Conservation (phyloP, 495 filamentous ascomycete species). For the Hypoxylon intermedium region DNA sequence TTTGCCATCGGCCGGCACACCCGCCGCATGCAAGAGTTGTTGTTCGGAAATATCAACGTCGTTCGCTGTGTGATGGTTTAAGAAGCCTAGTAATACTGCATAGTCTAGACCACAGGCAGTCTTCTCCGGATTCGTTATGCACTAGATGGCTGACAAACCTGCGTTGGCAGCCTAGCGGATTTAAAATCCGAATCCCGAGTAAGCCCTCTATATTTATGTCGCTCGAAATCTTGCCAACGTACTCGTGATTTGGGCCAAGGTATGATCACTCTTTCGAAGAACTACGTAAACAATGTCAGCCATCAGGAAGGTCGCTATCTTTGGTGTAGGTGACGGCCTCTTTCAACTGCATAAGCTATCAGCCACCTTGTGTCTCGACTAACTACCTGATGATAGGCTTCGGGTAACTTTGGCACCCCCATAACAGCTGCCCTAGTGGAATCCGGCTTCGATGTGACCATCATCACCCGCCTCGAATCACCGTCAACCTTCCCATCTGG, state of each 20-base stretch:
- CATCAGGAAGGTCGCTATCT: constrained; percentile 50
- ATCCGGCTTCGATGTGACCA: constrained; percentile 57
- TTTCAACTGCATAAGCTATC: too few species aligned
- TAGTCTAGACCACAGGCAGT: too few species aligned
- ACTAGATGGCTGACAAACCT: too few species aligned
- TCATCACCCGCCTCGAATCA: constrained; percentile 53
- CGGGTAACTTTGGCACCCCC: constrained; percentile 59
- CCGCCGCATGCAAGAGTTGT: too few species aligned
- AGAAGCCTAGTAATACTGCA: too few species aligned
- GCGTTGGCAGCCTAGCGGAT: too few species aligned
- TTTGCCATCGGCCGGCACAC: too few species aligned
- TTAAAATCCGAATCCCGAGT: too few species aligned
- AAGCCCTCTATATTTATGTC: too few species aligned
- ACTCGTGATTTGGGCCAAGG: not conserved
- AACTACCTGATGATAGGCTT: constrained; percentile 48
- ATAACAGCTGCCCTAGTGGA: constrained; percentile 55
- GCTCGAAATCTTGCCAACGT: not conserved
- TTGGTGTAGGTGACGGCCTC: constrained; percentile 49
- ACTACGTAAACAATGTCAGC: constrained; percentile 35
- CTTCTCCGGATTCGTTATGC: too few species aligned
- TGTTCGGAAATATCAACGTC: too few species aligned
- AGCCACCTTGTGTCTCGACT: constrained; percentile 3
- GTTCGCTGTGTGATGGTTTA: too few species aligned
- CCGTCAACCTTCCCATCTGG: constrained; percentile 39
- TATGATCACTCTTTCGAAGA: not conserved